phyloP scores from a whole-genome alignment of 1,139 yeast genomes.

The Pichia norvegensis region DNA sequence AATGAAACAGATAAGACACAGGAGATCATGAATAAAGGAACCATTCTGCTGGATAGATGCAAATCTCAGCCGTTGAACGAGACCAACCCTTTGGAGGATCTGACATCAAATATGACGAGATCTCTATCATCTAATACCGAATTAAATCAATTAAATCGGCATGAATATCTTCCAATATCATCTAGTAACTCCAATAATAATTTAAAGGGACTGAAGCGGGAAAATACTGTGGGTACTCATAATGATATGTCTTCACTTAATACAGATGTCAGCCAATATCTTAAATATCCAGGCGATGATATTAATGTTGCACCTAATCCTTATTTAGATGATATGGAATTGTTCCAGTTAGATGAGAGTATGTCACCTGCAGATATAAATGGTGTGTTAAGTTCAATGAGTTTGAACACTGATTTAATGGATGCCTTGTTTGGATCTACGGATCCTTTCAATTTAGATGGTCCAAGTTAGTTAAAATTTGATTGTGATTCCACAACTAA shows the following conservation, averaged over 20 bases:
- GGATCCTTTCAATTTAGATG: conserved; percentile 15
- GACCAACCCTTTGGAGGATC: background rate
- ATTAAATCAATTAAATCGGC: background rate
- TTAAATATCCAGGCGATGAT: background rate
- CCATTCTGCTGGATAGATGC: background rate
- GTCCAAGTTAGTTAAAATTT: background rate
- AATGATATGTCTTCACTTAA: background rate
- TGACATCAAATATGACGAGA: background rate
- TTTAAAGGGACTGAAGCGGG: background rate
- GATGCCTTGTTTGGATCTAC: conserved; percentile 25
- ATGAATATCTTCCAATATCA: background rate
- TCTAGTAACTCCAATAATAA: background rate
- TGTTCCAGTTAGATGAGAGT: background rate
- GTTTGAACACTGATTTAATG: conserved; percentile 27
- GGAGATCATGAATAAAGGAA: background rate
- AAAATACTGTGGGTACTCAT: background rate
- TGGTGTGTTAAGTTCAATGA: conserved; percentile 23
- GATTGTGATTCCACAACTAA: too few species aligned
- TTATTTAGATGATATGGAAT: background rate
- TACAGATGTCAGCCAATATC: background rate
- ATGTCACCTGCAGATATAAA: conserved; percentile 12
- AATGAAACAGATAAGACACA: background rate
- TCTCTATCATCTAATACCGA: background rate
- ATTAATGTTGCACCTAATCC: background rate
- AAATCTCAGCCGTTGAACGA: background rate